phyloP scores from a whole-genome alignment of 2,329 filamentous ascomycete species.

The Diaporthe citrichinensis region DNA sequence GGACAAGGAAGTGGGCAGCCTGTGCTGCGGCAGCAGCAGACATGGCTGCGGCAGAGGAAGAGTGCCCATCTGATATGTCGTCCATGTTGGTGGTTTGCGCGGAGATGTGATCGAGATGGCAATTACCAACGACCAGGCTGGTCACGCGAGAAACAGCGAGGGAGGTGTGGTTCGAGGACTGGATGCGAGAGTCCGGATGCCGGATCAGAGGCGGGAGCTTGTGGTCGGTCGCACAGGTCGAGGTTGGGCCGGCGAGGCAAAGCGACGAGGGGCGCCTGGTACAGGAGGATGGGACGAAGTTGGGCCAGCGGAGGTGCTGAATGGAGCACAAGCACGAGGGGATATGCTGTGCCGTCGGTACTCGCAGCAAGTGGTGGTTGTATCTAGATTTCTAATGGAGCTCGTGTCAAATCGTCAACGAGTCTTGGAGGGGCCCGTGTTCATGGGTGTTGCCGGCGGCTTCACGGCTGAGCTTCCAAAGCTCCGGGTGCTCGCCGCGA shows the following conservation, averaged over 20 bases:
- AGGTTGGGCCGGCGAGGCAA: conserved; percentile 4
- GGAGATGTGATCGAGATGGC: conserved; percentile 3
- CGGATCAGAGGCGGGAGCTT: conserved; percentile 25
- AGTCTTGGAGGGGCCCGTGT: conserved; percentile 19
- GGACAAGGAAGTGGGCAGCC: conserved; percentile 55
- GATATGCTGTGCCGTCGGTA: not conserved
- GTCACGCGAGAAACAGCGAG: not conserved
- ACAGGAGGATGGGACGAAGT: not conserved
- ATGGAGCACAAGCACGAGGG: not conserved
- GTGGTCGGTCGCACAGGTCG: conserved; percentile 30
- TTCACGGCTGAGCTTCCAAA: conserved; percentile 28
- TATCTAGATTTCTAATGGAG: not conserved
- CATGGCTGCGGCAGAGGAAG: conserved; percentile 51
- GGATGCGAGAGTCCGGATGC: conserved; percentile 11
- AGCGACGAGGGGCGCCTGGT: not conserved
- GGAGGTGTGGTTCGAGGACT: not conserved
- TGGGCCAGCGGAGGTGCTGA: not conserved
- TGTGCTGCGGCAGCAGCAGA: conserved; percentile 53
- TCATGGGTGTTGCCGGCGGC: conserved; percentile 28
- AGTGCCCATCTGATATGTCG: conserved; percentile 48
- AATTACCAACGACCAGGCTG: not conserved
- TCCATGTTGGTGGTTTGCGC: conserved; percentile 50
- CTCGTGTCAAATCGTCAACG: conserved; percentile 27
- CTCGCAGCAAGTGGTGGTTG: not conserved
- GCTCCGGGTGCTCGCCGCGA: conserved; percentile 26